Conservation (phyloP, 2,329 filamentous ascomycete genomes). For the Cordyceps pruinosa region DNA sequence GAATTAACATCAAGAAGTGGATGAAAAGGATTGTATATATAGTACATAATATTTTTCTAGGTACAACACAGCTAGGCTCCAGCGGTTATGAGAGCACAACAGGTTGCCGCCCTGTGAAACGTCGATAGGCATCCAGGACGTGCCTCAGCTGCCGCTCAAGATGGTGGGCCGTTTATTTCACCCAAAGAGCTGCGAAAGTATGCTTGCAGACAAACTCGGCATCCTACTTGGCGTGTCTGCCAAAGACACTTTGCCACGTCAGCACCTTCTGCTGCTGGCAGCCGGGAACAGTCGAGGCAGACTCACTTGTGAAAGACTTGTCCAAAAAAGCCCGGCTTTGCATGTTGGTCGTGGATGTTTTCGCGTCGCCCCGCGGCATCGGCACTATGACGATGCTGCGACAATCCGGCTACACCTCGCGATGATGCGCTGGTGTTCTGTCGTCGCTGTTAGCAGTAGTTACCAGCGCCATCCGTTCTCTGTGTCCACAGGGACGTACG, state of each 20-base stretch:
- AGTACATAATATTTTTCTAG: too few species aligned
- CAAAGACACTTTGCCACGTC: not conserved
- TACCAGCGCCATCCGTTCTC: too few species aligned
- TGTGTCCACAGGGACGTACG: not conserved
- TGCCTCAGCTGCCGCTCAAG: too few species aligned
- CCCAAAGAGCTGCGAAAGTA: too few species aligned
- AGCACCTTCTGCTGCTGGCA: not conserved
- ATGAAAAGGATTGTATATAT: too few species aligned
- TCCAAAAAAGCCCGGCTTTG: not conserved
- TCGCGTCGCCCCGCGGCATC: not conserved
- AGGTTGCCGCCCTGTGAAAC: too few species aligned
- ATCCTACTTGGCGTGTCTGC: not conserved
- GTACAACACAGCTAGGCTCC: too few species aligned
- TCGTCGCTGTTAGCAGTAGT: not conserved
- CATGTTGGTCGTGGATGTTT: not conserved
- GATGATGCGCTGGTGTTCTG: not conserved
- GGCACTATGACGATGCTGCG: not conserved
- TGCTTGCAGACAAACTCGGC: not conserved
- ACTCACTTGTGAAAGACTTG: slow-evolving; percentile 3
- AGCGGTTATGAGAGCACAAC: too few species aligned
- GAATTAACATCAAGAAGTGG: too few species aligned
- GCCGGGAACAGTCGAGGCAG: not conserved
- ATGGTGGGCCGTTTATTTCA: too few species aligned
- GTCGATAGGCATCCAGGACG: too few species aligned
- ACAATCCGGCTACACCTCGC: not conserved